phyloP scores from a whole-genome alignment of 805 yeast genomes.

The Candida boidinii region DNA sequence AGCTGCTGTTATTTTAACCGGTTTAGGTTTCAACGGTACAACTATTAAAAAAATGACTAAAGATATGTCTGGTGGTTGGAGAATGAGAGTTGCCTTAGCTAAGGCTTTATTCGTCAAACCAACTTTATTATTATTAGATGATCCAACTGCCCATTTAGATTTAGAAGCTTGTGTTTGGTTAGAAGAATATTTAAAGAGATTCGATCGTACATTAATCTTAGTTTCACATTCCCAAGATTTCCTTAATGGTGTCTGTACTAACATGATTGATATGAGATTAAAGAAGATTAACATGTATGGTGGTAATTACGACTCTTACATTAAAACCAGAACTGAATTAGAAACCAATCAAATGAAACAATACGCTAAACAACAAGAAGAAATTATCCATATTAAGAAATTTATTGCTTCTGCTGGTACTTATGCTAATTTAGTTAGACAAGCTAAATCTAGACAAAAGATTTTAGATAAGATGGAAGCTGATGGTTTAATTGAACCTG shows the following conservation, averaged over 20 bases:
- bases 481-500: slow-evolving; percentile 92
- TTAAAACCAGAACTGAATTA: slow-evolving; percentile 87
- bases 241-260: slow-evolving; percentile 96
- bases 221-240: slow-evolving; percentile 99
- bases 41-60: slow-evolving; percentile 92
- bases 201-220: slow-evolving; percentile 85
- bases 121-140: slow-evolving; percentile 87
- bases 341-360: slow-evolving; percentile 98
- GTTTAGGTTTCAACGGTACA: slow-evolving; percentile 87
- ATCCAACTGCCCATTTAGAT: slow-evolving; percentile 99
- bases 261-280: slow-evolving; percentile 96
- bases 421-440: slow-evolving; percentile 95
- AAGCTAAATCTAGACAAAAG: slow-evolving; percentile 99
- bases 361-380: slow-evolving; percentile 96
- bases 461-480: slow-evolving; percentile 99
- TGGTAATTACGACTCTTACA: slow-evolving; percentile 97
- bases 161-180: slow-evolving; percentile 99
- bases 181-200: slow-evolving; percentile 93
- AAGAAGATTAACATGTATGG: slow-evolving; percentile 72
- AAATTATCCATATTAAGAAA: slow-evolving; percentile 95
- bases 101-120: slow-evolving; percentile 98
- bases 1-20: slow-evolving; percentile 91
- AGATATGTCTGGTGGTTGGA: slow-evolving; percentile 99
- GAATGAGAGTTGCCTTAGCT: slow-evolving; percentile 98
- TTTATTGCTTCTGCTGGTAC: slow-evolving; percentile 99